Evolutionary conservation across 805 yeast genomes (phyloP), one percentile per base, ranked within the genome.

Genomic region (Hanseniaspora opuntiae): DNA sequence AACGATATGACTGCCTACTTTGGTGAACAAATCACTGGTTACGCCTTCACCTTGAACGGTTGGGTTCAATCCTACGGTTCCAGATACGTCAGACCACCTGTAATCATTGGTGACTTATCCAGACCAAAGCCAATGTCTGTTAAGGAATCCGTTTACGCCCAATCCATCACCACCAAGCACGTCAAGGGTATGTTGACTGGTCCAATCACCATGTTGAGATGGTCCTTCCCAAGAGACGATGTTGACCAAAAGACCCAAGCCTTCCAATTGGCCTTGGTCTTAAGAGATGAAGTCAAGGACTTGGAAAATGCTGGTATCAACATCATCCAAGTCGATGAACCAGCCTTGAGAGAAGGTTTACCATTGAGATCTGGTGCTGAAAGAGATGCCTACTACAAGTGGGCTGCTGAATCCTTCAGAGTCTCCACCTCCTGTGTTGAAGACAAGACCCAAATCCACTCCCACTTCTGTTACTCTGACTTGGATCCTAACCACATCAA

Each of bases 61-160:
- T 93, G 99, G 99, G 99, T 93, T 67, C 99, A 93, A 81, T 93
- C 98, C 63, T 93, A 90, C 74, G 99, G 99, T 80, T 89, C 98
- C 62, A 86, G 99, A 79, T 93, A 93, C 76, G 99, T 93, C 65
- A 88, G 98, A 79, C 98, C 98, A 71, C 98, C 98, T 66, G 86
- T 93, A 68, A 82, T 93, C 73, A 97, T 90, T 66, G 98, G 98
- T 79, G 98, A 93, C 74, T 87, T 93, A 67, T 89, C 97, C 54
- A 89, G 98, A 80, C 97, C 98, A 71, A 81, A 79, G 70, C 85
- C 97, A 63, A 90, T 93, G 96, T 82, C 98, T 64, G 97, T 93
- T 64, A 90, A 88, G 80, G 98, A 93, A 80, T 89, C 97, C 59
- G 96, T 93, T 68, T 93, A 87, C 75, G 98, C 98, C 65, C 98